These are phyloP conservation scores for Fusarium setosum DNA, from an alignment of 2,329 filamentous ascomycete genomes.

Conservation along the genomic window DNA sequence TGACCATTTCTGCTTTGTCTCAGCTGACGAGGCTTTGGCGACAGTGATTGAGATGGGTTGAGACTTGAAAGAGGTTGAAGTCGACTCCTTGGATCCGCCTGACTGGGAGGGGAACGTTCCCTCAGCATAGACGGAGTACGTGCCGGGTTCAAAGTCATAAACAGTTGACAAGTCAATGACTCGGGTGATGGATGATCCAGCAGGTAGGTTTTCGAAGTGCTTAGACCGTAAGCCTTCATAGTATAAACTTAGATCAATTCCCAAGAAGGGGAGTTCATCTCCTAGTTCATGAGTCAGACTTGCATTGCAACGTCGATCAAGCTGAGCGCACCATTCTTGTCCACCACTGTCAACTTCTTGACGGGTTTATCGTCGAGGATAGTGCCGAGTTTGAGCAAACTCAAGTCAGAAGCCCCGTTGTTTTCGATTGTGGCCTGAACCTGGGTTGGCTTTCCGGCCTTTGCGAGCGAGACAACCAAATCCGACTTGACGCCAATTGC, in stretches of 20 bases:
- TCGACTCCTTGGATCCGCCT: background rate
- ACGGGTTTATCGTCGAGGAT: conserved; percentile 28
- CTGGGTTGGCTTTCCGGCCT: background rate
- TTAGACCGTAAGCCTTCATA: conserved; percentile 18
- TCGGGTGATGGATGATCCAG: conserved; percentile 13
- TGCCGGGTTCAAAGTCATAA: conserved; percentile 21
- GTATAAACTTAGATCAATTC: conserved; percentile 22
- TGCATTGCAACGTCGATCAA: rapidly evolving
- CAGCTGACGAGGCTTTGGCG: conserved; percentile 6
- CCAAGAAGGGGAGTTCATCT: conserved; percentile 7
- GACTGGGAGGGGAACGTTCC: background rate
- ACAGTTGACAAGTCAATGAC: conserved; percentile 12
- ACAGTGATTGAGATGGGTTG: conserved; percentile 8
- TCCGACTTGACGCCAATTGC: conserved; percentile 4
- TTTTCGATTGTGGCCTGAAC: conserved; percentile 22
- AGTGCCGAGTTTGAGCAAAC: conserved; percentile 21
- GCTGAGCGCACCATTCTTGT: conserved; percentile 1
- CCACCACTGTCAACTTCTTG: conserved; percentile 15
- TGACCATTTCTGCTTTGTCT: background rate
- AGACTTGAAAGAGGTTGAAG: conserved; percentile 5
- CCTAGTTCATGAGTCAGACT: conserved; percentile 2
- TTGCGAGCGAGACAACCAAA: background rate
- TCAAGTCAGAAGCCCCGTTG: background rate
- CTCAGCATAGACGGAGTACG: conserved; percentile 23
- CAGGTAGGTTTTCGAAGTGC: conserved; percentile 15